Evolutionary conservation across 306 rosid genomes (phyloP).

Genomic region (Senna tora): DNA sequence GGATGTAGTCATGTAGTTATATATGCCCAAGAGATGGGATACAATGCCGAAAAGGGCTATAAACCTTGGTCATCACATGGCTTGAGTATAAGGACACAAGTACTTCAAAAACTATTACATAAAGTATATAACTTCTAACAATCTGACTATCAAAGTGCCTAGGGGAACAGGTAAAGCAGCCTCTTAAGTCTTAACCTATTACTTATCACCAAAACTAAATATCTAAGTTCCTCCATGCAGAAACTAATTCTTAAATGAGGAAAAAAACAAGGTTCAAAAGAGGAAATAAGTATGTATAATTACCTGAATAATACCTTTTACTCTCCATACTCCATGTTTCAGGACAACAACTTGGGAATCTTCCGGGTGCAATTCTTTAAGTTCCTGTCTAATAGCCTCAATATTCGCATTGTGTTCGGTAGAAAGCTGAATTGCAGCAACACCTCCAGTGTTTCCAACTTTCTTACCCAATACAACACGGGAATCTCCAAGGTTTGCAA

Average conservation of each 20-base stretch:
- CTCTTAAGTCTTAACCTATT: background rate
- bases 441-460: constrained; percentile 68
- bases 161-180: background rate
- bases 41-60: background rate
- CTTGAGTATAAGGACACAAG: background rate
- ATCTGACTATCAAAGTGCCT: background rate
- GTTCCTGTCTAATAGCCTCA: constrained; percentile 70
- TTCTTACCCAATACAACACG: constrained; percentile 84
- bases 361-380: constrained; percentile 61
- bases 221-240: background rate
- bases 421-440: constrained; percentile 74
- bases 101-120: background rate
- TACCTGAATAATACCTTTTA: constrained; percentile 90
- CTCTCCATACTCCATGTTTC: constrained; percentile 85
- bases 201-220: constrained; percentile 8
- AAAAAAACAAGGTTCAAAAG: background rate
- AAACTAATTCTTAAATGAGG: constrained; percentile 16
- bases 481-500: constrained; percentile 80
- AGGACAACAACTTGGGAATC: constrained; percentile 76
- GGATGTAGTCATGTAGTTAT: background rate
- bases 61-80: background rate
- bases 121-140: constrained; percentile 19
- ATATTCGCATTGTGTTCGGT: constrained; percentile 77
- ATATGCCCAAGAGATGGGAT: background rate
- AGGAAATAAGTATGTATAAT: constrained; percentile 1